These are phyloP conservation scores for Paramecium sexaurelia DNA, from an alignment of 73 alveolate genomes.

Conservation along the genomic window DNA sequence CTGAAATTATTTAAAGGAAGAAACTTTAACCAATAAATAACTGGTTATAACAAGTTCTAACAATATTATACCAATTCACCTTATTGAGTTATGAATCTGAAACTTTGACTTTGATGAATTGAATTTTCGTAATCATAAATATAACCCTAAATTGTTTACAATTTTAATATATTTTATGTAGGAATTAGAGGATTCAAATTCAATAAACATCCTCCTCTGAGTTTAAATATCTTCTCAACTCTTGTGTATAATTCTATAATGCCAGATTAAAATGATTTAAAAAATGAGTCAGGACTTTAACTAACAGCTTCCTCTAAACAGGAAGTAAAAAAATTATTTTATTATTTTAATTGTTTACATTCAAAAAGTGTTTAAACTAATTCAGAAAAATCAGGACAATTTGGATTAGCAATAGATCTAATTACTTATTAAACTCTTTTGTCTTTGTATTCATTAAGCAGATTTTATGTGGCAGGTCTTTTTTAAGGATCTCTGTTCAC, in stretches of 20 bases:
- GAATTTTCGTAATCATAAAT: background rate
- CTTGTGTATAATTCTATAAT: background rate
- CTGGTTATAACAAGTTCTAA: background rate
- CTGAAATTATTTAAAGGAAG: background rate
- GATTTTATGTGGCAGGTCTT: conserved; percentile 84
- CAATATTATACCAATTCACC: conserved; percentile 15
- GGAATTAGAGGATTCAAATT: background rate
- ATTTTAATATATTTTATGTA: background rate
- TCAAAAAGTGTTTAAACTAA: conserved; percentile 59
- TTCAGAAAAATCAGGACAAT: conserved; percentile 46
- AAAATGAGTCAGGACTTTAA: background rate
- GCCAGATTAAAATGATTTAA: conserved; percentile 10
- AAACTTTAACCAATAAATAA: background rate
- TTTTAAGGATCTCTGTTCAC: conserved; percentile 77
- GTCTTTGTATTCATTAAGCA: conserved; percentile 72
- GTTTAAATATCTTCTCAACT: conserved; percentile 12
- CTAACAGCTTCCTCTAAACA: background rate
- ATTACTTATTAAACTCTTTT: conserved; percentile 57
- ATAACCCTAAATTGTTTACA: background rate
- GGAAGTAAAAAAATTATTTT: conserved; percentile 36
- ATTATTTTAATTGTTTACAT: conserved; percentile 15
- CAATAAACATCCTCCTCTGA: conserved; percentile 47
- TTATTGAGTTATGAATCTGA: background rate
- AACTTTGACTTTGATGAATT: background rate
- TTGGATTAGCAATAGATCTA: conserved; percentile 61